Conservation (phyloP, 768 basidiomycete species). For the Mrakia frigida region DNA sequence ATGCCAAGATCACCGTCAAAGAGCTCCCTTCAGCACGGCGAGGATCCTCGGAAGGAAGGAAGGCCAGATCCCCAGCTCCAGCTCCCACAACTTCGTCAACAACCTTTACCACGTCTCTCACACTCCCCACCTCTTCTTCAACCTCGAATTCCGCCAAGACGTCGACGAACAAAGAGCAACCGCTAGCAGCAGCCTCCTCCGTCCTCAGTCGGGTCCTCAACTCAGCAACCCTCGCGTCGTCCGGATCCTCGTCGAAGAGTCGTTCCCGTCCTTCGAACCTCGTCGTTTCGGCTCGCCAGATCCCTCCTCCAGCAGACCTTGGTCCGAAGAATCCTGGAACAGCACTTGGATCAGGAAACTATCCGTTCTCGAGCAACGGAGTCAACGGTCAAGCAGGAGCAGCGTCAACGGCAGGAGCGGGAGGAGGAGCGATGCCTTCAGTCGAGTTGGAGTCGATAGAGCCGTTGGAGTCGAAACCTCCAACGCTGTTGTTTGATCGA, state of each 20-base stretch:
- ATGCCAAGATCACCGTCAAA: conserved; percentile 17
- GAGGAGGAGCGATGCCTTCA: background rate
- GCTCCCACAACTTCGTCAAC: background rate
- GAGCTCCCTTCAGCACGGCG: background rate
- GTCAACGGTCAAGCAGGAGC: background rate
- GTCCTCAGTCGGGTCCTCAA: conserved; percentile 25
- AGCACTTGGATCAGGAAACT: background rate
- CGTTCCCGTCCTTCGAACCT: background rate
- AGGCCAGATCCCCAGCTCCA: background rate
- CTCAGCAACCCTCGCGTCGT: background rate
- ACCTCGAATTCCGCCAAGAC: background rate
- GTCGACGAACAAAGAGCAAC: conserved; percentile 5
- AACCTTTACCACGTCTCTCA: background rate
- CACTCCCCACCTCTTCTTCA: background rate
- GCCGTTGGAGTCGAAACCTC: conserved; percentile 26
- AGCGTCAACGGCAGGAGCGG: background rate
- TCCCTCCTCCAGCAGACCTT: background rate
- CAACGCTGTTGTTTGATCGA: conserved; percentile 25
- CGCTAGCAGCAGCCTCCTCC: conserved; percentile 17
- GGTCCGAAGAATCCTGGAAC: background rate
- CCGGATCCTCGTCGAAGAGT: background rate
- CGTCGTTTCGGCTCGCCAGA: background rate
- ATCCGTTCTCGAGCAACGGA: background rate
- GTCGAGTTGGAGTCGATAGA: conserved; percentile 33
- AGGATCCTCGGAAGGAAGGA: background rate